Base-by-base conservation (phyloP, 768 basidiomycete genomes). In the Lentinula detonsa region DNA sequence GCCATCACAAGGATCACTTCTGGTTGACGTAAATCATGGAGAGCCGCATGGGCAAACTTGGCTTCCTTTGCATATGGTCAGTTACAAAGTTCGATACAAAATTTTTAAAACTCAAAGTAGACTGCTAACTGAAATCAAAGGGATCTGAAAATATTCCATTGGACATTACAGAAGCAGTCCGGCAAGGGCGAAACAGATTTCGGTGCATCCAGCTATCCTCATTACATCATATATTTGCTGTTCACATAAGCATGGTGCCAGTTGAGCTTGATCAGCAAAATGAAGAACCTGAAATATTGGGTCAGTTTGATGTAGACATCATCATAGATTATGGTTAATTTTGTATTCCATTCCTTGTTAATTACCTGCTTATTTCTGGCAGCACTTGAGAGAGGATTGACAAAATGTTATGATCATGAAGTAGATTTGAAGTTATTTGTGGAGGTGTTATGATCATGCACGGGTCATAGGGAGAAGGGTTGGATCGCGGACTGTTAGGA, bases 121-220 rank as follows among this genome's bases (percentile, higher is more conserved):
- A 28, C 16, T 43, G n/a, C n/a, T 58, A 13, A 33, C 33, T 40
- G 58, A 28, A 48, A 11, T 50, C 60, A 53, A 35, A 71, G 78
- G 72, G 70, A 53, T 63, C 67, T 49, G 57, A 37, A 13, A 63
- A 64, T 18, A 34, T 64, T 40, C 67, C 75, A 40, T 59, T 80
- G 21, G 74, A 82, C 51, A 71, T 85, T 50, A 79, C 81, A 43
- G 50, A 71, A 3, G 70, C 67, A 61, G 65, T 85, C 1, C 70
- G 64, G 35, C 71, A 75, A 45, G 84, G 84, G 8, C 68, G 62
- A 42, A 86, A 85, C 67, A 67, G 73, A 4, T 68, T 86, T 57
- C 75, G 78, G 40, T 75, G 85, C 59, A 78, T 85, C 46, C 83
- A 84, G 37, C 69, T 86, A 15, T 73, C 73, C 5, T 68, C 71